These are phyloP conservation scores for Paxillus rubicundulus DNA, from an alignment of 768 basidiomycete species.

Conservation along the genomic window DNA sequence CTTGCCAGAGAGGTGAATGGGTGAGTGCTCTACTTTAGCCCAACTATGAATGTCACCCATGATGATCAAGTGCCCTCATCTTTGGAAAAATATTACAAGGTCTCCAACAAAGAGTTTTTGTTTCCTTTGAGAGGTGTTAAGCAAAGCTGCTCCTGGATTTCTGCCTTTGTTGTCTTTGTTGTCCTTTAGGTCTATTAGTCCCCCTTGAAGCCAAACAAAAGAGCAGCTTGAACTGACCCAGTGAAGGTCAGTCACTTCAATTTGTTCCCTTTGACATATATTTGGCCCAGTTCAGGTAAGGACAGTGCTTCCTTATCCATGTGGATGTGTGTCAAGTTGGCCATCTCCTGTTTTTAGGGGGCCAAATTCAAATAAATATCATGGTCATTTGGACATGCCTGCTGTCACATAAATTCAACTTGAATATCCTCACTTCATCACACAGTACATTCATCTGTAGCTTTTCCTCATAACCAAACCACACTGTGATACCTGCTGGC, in stretches of 20 bases:
- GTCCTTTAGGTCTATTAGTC: background rate
- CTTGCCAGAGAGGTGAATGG: background rate
- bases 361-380: no score
- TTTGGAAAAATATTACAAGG: conserved; percentile 11
- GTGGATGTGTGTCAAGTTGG: no score
- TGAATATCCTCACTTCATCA: no score
- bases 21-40: background rate
- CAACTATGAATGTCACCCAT: background rate
- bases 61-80: conserved; percentile 11
- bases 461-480: no score
- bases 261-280: background rate
- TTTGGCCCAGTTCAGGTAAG: background rate
- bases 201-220: no score
- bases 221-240: background rate
- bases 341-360: no score
- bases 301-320: no score
- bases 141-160: background rate
- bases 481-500: no score
- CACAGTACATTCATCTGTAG: no score
- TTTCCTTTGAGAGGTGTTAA: conserved; percentile 3
- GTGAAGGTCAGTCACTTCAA: background rate
- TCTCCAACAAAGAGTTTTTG: background rate
- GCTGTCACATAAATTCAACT: no score
- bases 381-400: no score
- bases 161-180: background rate